Evolutionary conservation across 1,139 yeast genomes (phyloP).

Genomic region (Saccharomyces hybrid): DNA sequence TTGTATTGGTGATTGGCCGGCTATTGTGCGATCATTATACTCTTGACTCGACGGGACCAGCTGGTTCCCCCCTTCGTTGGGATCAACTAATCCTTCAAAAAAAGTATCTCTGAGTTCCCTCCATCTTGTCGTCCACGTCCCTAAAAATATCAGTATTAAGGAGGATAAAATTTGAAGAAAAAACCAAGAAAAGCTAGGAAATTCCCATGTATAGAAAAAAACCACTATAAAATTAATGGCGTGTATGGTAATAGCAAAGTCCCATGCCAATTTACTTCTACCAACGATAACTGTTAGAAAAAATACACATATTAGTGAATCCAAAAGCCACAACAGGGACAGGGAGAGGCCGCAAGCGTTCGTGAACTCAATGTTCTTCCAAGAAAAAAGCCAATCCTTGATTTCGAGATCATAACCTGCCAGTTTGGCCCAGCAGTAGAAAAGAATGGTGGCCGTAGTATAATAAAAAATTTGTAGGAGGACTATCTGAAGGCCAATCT

Average conservation of each 20-base stretch:
- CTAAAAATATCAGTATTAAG: constrained; percentile 61
- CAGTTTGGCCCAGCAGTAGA: constrained; percentile 49
- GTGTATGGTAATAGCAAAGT: constrained; percentile 86
- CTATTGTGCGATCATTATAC: no score
- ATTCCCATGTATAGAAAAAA: constrained; percentile 54
- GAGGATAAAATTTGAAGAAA: constrained; percentile 63
- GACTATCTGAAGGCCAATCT: constrained; percentile 48
- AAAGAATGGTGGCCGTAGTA: constrained; percentile 49
- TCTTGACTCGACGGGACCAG: no score
- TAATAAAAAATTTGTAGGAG: constrained; percentile 62
- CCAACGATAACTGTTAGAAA: constrained; percentile 86
- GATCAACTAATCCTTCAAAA: constrained; percentile 70
- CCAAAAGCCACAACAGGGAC: constrained; percentile 70
- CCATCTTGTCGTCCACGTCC: constrained; percentile 86
- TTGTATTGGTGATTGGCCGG: constrained; percentile 23
- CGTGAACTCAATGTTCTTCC: constrained; percentile 67
- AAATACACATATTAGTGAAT: constrained; percentile 66
- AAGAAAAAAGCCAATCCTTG: constrained; percentile 63
- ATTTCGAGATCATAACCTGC: constrained; percentile 59
- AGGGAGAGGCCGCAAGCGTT: constrained; percentile 76
- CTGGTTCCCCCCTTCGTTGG: no score
- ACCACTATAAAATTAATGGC: constrained; percentile 67
- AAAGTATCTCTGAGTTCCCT: constrained; percentile 80
- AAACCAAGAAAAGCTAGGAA: constrained; percentile 88
- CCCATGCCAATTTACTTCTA: constrained; percentile 89